A percentile compares a stretch with the other conserved stretches of the same genome.
phyloP scores from a whole-genome alignment of 306 rosid genomes.

The Oemleria cerasiformis region DNA sequence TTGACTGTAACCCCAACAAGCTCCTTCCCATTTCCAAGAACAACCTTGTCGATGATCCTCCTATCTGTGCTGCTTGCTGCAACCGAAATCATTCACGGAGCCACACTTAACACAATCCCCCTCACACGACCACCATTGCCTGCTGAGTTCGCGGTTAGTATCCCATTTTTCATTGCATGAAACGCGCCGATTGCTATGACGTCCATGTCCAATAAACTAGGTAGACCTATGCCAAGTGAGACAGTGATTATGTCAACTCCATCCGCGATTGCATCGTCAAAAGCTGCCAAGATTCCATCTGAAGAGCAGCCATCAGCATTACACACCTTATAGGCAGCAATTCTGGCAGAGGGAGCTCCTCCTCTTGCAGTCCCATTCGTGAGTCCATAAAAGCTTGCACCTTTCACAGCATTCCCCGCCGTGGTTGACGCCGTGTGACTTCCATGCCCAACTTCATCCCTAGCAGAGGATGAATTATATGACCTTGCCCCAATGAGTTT shows the following conservation, averaged over 20 bases:
- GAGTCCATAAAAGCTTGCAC: neutral
- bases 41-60: neutral
- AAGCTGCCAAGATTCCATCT: constrained; percentile 25
- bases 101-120: neutral
- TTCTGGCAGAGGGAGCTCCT: constrained; percentile 20
- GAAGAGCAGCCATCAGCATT: neutral
- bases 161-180: constrained; percentile 5
- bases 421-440: constrained; percentile 21
- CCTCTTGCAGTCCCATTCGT: constrained; percentile 15
- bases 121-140: neutral
- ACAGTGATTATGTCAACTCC: constrained; percentile 27
- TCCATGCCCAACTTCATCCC: constrained; percentile 6
- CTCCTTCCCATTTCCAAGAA: neutral
- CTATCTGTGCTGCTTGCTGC: constrained; percentile 2
- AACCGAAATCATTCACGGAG: neutral
- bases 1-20: neutral
- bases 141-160: neutral
- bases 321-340: constrained; percentile 22
- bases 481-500: constrained; percentile 19
- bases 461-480: neutral
- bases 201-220: neutral
- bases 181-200: constrained; percentile 5
- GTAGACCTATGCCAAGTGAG: neutral
- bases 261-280: constrained; percentile 36
- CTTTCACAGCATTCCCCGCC: neutral